These are phyloP conservation scores for Aspergillus ostianus DNA, from an alignment of 495 filamentous ascomycete species.

Conservation along the genomic window DNA sequence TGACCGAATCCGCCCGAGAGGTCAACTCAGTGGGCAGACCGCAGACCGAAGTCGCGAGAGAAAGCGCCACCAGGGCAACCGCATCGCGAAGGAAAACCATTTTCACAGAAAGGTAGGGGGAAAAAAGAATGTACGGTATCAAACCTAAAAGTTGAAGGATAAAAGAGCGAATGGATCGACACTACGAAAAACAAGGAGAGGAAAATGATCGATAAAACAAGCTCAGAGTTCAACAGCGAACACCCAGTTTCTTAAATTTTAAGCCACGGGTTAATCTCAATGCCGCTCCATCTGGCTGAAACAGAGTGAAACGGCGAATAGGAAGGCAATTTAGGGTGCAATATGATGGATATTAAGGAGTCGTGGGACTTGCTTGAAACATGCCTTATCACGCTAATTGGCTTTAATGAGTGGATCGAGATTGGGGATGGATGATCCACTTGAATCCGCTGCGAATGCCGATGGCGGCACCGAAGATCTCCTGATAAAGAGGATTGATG, in stretches of 20 bases:
- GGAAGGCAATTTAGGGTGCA: not conserved
- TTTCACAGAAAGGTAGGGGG: not conserved
- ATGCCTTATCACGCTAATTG: not conserved
- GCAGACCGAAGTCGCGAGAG: conserved; percentile 1
- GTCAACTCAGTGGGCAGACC: conserved; percentile 3
- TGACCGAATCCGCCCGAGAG: conserved; percentile 5
- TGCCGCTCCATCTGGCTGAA: not conserved
- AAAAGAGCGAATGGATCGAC: not conserved
- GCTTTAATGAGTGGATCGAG: not conserved
- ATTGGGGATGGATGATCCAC: not conserved
- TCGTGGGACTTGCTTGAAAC: not conserved
- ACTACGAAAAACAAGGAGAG: not conserved
- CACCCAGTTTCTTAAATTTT: not conserved
- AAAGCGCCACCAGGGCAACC: conserved; percentile 9
- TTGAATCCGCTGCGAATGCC: not conserved
- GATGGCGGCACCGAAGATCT: not conserved
- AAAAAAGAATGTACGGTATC: conserved; percentile 4
- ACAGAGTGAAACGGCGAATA: not conserved
- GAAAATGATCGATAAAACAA: not conserved
- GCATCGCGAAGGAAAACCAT: conserved; percentile 2
- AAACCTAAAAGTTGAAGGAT: not conserved
- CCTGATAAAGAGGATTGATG: no score
- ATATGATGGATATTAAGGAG: not conserved
- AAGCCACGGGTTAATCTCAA: not conserved
- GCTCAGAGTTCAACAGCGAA: not conserved